These are phyloP conservation scores for Galerina marginata DNA, from an alignment of 768 basidiomycete species.

Conservation along the genomic window DNA sequence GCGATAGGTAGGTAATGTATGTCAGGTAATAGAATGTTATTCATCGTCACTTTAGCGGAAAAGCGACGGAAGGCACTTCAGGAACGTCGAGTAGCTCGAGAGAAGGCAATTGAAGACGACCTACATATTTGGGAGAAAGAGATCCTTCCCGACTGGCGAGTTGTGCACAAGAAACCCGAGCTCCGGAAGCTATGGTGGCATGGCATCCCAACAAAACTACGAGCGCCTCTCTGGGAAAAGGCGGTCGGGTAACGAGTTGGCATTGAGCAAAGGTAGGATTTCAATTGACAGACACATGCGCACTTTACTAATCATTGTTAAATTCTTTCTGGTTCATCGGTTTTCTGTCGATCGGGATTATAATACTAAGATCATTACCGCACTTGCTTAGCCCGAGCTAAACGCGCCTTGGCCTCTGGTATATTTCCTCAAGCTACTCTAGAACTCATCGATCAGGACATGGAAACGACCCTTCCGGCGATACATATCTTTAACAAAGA, in stretches of 20 bases:
- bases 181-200: constrained; percentile 85
- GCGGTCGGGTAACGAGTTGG: constrained; percentile 86
- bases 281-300: constrained; percentile 15
- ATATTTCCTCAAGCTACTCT: constrained; percentile 70
- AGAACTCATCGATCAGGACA: constrained; percentile 74
- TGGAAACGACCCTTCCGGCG: constrained; percentile 71
- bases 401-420: constrained; percentile 67
- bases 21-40: background rate
- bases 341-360: constrained; percentile 12
- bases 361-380: constrained; percentile 66
- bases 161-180: constrained; percentile 66
- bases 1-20: constrained; percentile 60
- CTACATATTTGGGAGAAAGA: constrained; percentile 77
- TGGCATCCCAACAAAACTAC: constrained; percentile 83
- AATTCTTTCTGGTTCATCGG: constrained; percentile 5
- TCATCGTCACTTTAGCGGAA: constrained; percentile 54
- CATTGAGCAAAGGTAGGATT: constrained; percentile 75
- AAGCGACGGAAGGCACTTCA: constrained; percentile 67
- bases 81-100: constrained; percentile 67
- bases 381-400: constrained; percentile 74
- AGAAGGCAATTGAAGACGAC: constrained; percentile 72
- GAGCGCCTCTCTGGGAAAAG: constrained; percentile 82
- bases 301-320: constrained; percentile 18
- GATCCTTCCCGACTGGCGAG: constrained; percentile 84
- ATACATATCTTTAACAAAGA: constrained; percentile 82